Evolutionary conservation across 768 basidiomycete species (phyloP).

Genomic region (Ramaria rubella): DNA sequence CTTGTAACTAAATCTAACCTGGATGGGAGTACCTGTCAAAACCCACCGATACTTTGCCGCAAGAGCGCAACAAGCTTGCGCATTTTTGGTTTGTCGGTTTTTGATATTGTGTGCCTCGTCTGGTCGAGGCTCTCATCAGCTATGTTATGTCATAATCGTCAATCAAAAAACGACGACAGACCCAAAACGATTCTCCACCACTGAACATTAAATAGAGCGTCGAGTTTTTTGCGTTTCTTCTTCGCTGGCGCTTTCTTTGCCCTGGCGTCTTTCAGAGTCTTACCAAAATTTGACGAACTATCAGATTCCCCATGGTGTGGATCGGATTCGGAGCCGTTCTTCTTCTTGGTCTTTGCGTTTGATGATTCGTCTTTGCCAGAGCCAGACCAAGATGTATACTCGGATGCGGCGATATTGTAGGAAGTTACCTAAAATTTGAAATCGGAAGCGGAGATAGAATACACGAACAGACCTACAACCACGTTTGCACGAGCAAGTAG

Average conservation of each 20-base stretch:
- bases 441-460: not conserved
- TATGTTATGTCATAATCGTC: not conserved
- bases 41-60: conserved; percentile 80
- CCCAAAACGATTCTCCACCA: conserved; percentile 88
- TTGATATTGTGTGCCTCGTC: conserved; percentile 96
- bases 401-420: conserved; percentile 77
- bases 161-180: conserved; percentile 23
- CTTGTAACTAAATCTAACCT: conserved; percentile 16
- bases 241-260: conserved; percentile 35
- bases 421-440: conserved; percentile 54
- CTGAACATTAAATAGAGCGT: conserved; percentile 67
- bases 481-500: conserved; percentile 53
- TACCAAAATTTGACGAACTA: conserved; percentile 41
- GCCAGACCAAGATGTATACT: conserved; percentile 51
- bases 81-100: conserved; percentile 71
- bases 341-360: conserved; percentile 38
- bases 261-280: conserved; percentile 35
- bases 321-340: conserved; percentile 25
- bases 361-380: conserved; percentile 46
- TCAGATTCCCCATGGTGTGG: conserved; percentile 32
- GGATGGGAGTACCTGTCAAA: conserved; percentile 74
- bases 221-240: conserved; percentile 40
- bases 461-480: conserved; percentile 30
- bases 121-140: conserved; percentile 21
- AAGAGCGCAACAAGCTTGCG: conserved; percentile 73